Evolutionary conservation across 164 flowering plant genomes (phyloP).

Genomic region (Paratinospora sagittata): DNA sequence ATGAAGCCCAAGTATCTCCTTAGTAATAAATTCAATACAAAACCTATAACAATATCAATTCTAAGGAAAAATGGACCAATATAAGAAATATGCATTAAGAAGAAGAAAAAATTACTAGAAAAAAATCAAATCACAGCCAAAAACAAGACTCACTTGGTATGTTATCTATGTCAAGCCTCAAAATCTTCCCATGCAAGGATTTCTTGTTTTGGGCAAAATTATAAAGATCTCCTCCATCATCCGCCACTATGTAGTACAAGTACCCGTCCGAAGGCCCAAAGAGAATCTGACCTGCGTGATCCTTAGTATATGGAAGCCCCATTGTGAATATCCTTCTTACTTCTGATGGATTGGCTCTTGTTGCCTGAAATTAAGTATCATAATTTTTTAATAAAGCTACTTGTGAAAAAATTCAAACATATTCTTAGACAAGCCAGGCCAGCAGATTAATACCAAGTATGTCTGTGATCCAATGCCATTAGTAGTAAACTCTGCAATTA

Average conservation of each 20-base stretch:
- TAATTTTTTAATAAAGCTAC: slow-evolving; percentile 6
- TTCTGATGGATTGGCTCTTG: slow-evolving; percentile 59
- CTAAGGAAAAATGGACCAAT: too few relatives aligned
- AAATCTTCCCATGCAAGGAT: slow-evolving; percentile 80
- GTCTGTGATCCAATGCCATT: slow-evolving; percentile 49
- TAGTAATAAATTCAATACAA: too few relatives aligned
- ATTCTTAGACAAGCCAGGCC: background rate
- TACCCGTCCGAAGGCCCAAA: slow-evolving; percentile 84
- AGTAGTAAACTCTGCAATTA: slow-evolving; percentile 68
- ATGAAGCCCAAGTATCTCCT: too few relatives aligned
- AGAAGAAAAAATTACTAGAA: too few relatives aligned
- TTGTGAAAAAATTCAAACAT: background rate
- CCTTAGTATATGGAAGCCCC: slow-evolving; percentile 73
- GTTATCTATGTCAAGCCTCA: slow-evolving; percentile 73
- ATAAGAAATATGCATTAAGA: too few relatives aligned
- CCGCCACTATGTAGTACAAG: slow-evolving; percentile 88
- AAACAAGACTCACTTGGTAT: slow-evolving; percentile 31
- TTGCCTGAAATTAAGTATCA: slow-evolving; percentile 39
- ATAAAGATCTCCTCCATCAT: slow-evolving; percentile 77
- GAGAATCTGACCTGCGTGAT: slow-evolving; percentile 83
- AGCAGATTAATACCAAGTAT: slow-evolving; percentile 44
- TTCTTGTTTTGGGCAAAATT: slow-evolving; percentile 83
- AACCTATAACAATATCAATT: background rate
- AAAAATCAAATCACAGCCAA: too few relatives aligned
- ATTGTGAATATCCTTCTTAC: slow-evolving; percentile 89